A percentile compares a stretch with the other conserved stretches of the same genome.
phyloP scores from a whole-genome alignment of 2,329 filamentous ascomycete genomes.

The Lachnellula suecica region DNA sequence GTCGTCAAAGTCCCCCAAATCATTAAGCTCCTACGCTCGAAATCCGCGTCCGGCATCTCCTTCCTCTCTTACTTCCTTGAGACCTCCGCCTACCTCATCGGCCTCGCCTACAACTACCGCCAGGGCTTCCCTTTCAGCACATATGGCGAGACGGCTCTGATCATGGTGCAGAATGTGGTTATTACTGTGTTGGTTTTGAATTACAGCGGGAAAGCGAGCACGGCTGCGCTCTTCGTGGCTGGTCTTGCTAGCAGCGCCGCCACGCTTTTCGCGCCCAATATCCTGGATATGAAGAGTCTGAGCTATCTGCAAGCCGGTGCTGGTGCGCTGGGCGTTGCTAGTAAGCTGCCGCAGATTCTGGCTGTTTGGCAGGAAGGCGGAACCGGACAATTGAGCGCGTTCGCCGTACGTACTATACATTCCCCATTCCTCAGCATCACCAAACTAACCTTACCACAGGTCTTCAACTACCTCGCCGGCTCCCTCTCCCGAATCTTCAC shows the following conservation, averaged over 20 bases:
- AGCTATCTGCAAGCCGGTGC: conserved; percentile 79
- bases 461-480: conserved; percentile 96
- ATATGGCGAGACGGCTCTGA: conserved; percentile 91
- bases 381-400: conserved; percentile 94
- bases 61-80: conserved; percentile 94
- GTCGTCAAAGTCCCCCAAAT: conserved; percentile 98
- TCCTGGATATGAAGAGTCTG: conserved; percentile 50
- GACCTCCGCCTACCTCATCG: conserved; percentile 83
- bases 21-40: conserved; percentile 80
- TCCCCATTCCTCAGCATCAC: not conserved
- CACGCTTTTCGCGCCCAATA: conserved; percentile 67
- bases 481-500: conserved; percentile 96
- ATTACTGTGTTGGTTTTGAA: conserved; percentile 85
- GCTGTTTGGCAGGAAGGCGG: conserved; percentile 82
- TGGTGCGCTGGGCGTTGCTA: conserved; percentile 78
- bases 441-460: conserved; percentile 48
- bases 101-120: conserved; percentile 87
- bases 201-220: conserved; percentile 67
- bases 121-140: conserved; percentile 95
- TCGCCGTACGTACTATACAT: conserved; percentile 67
- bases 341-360: conserved; percentile 90
- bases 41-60: conserved; percentile 79
- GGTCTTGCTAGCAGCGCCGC: conserved; percentile 68
- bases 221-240: conserved; percentile 77
- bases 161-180: conserved; percentile 87